Evolutionary conservation across 2,329 filamentous ascomycete genomes (phyloP).

Genomic region (Apiospora rasikravindrae): DNA sequence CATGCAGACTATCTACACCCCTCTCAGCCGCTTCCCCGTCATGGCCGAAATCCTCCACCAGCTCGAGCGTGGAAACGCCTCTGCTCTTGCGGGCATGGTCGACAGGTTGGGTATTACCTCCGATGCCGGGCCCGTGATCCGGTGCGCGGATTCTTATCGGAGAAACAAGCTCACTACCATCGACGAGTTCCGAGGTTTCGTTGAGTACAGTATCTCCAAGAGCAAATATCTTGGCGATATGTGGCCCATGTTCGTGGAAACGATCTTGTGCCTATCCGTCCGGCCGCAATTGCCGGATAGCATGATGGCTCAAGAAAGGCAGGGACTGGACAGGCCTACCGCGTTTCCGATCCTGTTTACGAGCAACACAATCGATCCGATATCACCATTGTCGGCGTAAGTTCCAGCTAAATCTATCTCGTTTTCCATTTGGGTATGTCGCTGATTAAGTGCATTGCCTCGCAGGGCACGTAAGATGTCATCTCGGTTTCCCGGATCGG

Average conservation of each 20-base stretch:
- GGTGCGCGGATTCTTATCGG: conserved; percentile 37
- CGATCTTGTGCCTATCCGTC: conserved; percentile 35
- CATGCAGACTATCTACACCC: conserved; percentile 31
- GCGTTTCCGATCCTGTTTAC: conserved; percentile 46
- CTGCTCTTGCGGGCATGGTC: conserved; percentile 33
- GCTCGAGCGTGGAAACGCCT: conserved; percentile 35
- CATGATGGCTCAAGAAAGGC: conserved; percentile 34
- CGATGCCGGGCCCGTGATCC: conserved; percentile 32
- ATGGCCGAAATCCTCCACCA: conserved; percentile 36
- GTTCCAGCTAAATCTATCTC: conserved; percentile 24
- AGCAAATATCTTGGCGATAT: conserved; percentile 41
- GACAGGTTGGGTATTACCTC: conserved; percentile 22
- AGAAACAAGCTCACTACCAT: conserved; percentile 36
- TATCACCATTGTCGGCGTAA: conserved; percentile 41
- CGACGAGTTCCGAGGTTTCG: conserved; percentile 34
- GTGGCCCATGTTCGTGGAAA: conserved; percentile 33
- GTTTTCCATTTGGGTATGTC: conserved; percentile 2
- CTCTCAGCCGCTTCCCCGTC: conserved; percentile 31
- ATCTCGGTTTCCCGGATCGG: conserved; percentile 38
- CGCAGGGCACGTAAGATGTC: conserved; percentile 36
- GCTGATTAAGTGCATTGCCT: conserved; percentile 23
- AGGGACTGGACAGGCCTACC: conserved; percentile 31
- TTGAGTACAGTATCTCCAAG: conserved; percentile 32
- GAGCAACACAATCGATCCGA: conserved; percentile 45
- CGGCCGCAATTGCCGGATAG: conserved; percentile 35